Base-by-base conservation (phyloP, 805 yeast species). In the Zygoascus biomembranicola region DNA sequence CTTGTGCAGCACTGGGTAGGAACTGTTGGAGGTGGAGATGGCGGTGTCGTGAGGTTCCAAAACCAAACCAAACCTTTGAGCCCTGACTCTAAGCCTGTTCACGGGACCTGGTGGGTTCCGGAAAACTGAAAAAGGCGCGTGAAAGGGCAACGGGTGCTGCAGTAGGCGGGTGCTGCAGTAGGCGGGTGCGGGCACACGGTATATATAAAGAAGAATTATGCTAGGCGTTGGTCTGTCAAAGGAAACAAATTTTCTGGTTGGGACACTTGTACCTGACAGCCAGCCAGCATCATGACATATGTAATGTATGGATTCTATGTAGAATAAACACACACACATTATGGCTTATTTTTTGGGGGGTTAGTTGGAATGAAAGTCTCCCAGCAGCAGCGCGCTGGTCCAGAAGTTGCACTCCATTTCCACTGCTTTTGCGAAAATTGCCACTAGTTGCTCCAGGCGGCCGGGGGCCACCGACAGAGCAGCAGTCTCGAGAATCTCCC, bases 321-420 rank as follows among this genome's bases (percentile, higher is more conserved):
- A n/a, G n/a, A n/a, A 23, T 23, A 23, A 23, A 23, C n/a, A 23
- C 28, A 23, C 28, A 23, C 6, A 4, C 6, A 23, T 23, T 3
- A 23, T 6, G 6, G 28, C 6, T 23, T 23, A 4, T 23, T 23
- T 23, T 23, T 35, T 35, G 39, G 8, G 8, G 35, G 39, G 13
- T n/a, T 35, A 35, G 8, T 11, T 35, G 16, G 8, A n/a, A 35
- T 35, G 39, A 8, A 35, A 35, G 39, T 35, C 39, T 11, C 39
- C 39, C 26, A 19, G n/a, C 39, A 50, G 46, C 45, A 62, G 49
- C 4, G 63, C 62, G 18, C 54, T 48, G 47, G 77, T 76, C 95
- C 95, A 87, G 63, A 87, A 87, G 20, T 71, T 74, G 23, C 79
- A 73, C 66, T 87, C 95, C 50, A 86, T 70, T 47, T 67, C 66